Evolutionary conservation across 1,139 yeast genomes (phyloP), one percentile per base, ranked within the genome.

Genomic region (Lodderomyces theae): DNA sequence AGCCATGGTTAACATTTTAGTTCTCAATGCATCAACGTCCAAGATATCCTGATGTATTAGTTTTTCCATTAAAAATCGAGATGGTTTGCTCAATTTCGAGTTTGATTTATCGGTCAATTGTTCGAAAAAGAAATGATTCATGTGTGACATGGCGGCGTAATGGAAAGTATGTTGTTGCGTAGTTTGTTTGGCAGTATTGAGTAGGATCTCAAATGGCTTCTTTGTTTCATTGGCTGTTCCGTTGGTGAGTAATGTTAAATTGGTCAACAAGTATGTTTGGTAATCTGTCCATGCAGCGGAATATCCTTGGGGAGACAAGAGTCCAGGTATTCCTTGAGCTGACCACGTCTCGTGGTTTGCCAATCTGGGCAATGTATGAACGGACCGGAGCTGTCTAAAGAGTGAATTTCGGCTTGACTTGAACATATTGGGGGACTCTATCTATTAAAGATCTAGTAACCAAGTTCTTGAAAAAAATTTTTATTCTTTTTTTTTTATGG

Each of bases 121-220:
- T 59, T 85, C 82, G 58, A 89, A 80, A 54, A 86, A 88, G 44
- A 92, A 73, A 64, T 92, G 98, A 67, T 92, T 92, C 66, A 89
- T 90, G 66, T 86, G 95, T 2, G 90, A 83, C 60, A 86, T 96
- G 4, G 96, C 86, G 10, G 98, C 97, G 57, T 74, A 79, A 65
- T 89, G 94, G 72, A 84, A 90, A 11, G 85, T 68, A 44, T 80
- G 79, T 32, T 90, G 84, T 53, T 79, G 79, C 32, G 82, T 79
- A 25, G 86, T 73, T 51, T 79, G 80, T 54, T 79, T 77, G 7
- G 94, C 86, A 1, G 95, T 80, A 52, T 81, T 77, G 46, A 86
- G 69, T 50, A 88, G 63, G 47, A 89, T 80, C 48, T 86, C 88
- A 60, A 85, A 82, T 3, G 97, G 94, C 16, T 76, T 69, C 58